phyloP scores from a whole-genome alignment of 331 rosid species.

The Spiraea crenata region DNA sequence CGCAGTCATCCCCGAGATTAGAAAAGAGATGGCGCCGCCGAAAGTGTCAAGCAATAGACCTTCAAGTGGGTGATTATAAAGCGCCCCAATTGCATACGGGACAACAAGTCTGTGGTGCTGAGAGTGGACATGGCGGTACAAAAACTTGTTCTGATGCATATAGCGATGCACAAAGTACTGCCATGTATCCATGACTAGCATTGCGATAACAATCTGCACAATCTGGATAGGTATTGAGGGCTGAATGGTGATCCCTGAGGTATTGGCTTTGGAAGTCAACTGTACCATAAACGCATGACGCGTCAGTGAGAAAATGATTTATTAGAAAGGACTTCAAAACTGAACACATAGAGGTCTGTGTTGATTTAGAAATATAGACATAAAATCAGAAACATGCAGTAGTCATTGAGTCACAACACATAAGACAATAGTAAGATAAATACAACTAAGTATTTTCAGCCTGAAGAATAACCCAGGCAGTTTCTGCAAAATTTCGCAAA shows the following conservation, averaged over 20 bases:
- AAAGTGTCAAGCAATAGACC: constrained; percentile 88
- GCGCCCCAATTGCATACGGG: constrained; percentile 90
- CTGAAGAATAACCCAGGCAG: neutral
- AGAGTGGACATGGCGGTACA: constrained; percentile 84
- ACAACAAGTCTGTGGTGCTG: constrained; percentile 80
- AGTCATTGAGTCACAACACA: neutral
- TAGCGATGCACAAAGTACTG: constrained; percentile 84
- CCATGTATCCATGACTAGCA: constrained; percentile 86
- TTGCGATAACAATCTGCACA: constrained; percentile 61
- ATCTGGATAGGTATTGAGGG: constrained; percentile 54
- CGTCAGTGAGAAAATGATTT: constrained; percentile 6
- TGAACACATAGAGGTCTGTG: neutral
- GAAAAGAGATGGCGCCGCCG: constrained; percentile 81
- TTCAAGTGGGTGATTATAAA: constrained; percentile 82
- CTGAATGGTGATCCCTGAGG: constrained; percentile 43
- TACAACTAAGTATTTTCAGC: neutral
- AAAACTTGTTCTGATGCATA: constrained; percentile 85
- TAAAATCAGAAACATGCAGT: neutral
- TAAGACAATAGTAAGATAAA: neutral
- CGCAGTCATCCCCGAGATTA: constrained; percentile 79
- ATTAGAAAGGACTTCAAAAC: neutral
- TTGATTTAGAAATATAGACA: neutral
- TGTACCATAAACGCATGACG: constrained; percentile 30
- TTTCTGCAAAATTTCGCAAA: neutral
- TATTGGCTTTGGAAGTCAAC: constrained; percentile 48